Base-by-base conservation (phyloP, 208 protist genomes). In the Balamuthia mandrillaris region DNA sequence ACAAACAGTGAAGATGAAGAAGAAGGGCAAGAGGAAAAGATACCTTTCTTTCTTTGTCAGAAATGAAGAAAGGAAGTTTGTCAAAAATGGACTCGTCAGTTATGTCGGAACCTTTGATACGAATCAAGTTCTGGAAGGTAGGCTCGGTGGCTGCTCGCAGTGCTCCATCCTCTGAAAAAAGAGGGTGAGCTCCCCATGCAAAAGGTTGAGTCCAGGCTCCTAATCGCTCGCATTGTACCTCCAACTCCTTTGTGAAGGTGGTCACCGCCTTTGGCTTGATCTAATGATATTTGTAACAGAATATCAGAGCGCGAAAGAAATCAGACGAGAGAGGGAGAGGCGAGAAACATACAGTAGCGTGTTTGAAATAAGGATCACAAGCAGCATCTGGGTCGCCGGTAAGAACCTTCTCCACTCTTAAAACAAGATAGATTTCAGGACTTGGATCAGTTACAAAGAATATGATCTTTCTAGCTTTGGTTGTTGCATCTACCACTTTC, bases 331-430 rank as follows among this genome's bases (percentile, higher is more conserved):
- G 47, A 54, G 47, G 14, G 16, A 54, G 14, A 21, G 21, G 16
- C 18, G 21, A 14, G 21, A 63, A 7, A 75, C 44, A 29, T 31
- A 79, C 70, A 4, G 70, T 60, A n/a, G 70, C 70, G 27, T 79
- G 70, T 37, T 79, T 79, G 70, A 79, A 79, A 47, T 79, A 79
- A 2, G 70, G 70, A 21, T 79, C 70, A n/a, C 45, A 60, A n/a
- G 49, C 49, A 3, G 42, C 16, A 2, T 79, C 70, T 12, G 33
- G 39, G 33, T 79, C 70, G 49, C 70, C 70, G 14, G 70, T 79
- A 14, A 79, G 24, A 14, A 60, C 42, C 29, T 79, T 79, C 21
- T 79, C 70, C 16, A 79, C 29, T 47, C 42, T 79, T 4, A 79
- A 47, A 7, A 79, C 70, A 21, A 79, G 42, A 21, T 79, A 79